phyloP scores from a whole-genome alignment of 2,329 filamentous ascomycete species.

The Botrytis tulipae region DNA sequence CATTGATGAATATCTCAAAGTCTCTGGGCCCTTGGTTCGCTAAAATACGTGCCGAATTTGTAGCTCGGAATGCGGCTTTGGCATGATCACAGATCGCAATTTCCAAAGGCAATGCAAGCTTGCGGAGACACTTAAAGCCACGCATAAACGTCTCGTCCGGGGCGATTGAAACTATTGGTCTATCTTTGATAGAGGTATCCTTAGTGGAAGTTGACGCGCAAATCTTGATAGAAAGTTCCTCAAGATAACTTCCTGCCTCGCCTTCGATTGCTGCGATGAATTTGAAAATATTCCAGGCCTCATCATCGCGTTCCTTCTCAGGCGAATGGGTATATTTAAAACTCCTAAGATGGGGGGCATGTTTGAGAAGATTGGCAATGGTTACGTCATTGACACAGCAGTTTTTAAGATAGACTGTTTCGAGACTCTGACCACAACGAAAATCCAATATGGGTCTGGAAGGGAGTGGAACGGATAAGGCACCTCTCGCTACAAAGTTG shows the following conservation, averaged over 20 bases:
- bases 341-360: background rate
- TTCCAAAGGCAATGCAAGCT: background rate
- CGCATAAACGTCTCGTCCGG: background rate
- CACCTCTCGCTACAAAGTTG: background rate
- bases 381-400: background rate
- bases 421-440: background rate
- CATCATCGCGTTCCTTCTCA: background rate
- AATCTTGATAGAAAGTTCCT: background rate
- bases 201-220: background rate
- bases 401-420: background rate
- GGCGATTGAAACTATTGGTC: background rate
- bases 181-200: background rate
- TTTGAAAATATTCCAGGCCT: background rate
- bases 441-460: background rate
- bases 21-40: background rate
- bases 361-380: conserved; percentile 9
- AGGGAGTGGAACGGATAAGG: background rate
- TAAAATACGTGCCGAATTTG: background rate
- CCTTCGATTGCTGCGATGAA: conserved; percentile 5
- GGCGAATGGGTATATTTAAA: background rate
- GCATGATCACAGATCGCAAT: background rate
- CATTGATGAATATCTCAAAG: background rate
- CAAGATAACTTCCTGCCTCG: background rate
- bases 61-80: background rate
- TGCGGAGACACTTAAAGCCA: background rate